These are phyloP conservation scores for Auriculariales sp. DNA, from an alignment of 768 basidiomycete genomes.

Conservation along the genomic window DNA sequence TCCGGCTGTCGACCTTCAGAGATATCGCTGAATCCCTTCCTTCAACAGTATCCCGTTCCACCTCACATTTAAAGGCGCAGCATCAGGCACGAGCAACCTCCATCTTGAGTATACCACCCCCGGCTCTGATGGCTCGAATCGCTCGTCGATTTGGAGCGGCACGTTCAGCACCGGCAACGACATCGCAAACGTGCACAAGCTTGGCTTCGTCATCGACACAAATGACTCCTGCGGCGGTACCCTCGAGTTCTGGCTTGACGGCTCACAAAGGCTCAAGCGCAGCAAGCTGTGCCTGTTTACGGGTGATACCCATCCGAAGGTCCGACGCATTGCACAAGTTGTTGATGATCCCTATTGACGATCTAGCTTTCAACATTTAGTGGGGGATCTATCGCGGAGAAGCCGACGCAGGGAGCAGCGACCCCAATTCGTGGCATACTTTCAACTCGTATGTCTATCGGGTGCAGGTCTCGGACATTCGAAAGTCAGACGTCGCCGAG, in stretches of 20 bases:
- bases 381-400: neutral
- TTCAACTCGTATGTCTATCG: neutral
- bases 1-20: neutral
- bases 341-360: neutral
- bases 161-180: neutral
- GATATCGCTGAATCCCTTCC: neutral
- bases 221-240: neutral
- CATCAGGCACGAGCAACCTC: neutral
- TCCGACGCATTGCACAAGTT: neutral
- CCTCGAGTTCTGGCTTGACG: neutral
- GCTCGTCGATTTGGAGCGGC: neutral
- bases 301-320: neutral
- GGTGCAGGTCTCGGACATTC: neutral
- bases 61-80: neutral
- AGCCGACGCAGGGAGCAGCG: neutral
- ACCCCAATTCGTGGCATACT: neutral
- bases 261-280: neutral
- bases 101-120: neutral
- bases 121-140: neutral
- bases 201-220: neutral
- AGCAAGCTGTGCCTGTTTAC: neutral
- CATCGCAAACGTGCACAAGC: neutral
- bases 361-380: neutral
- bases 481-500: neutral
- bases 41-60: neutral